Conservation (phyloP, 257 asterid species). For the Solanum ahanhuiri region DNA sequence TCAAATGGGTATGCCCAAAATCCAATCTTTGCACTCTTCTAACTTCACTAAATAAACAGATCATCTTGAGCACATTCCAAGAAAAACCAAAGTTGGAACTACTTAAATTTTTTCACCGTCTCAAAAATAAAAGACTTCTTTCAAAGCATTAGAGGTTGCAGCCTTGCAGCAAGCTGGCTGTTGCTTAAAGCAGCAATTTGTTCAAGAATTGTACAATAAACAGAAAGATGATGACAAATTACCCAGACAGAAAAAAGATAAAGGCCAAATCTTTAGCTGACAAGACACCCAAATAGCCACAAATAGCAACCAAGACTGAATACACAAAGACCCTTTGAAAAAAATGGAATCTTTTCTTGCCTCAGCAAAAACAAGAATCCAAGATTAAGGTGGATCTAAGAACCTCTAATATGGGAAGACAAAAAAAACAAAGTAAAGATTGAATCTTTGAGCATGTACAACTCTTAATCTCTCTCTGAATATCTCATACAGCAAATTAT, state of each 20-base stretch:
- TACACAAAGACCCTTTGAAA: neutral
- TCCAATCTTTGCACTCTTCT: conserved; percentile 20
- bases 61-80: neutral
- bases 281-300: neutral
- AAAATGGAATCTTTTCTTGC: neutral
- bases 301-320: neutral
- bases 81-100: neutral
- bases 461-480: neutral
- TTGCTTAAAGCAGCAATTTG: neutral
- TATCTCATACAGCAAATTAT: neutral
- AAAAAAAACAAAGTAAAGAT: neutral
- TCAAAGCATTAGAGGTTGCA: neutral
- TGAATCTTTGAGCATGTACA: neutral
- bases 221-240: neutral
- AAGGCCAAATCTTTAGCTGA: neutral
- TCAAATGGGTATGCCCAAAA: conserved; percentile 36
- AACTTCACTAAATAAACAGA: neutral
- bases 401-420: neutral
- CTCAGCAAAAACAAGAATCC: neutral
- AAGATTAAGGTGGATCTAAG: neutral
- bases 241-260: neutral
- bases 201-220: neutral
- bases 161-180: neutral
- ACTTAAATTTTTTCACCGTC: neutral
- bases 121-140: neutral